Base-by-base conservation (phyloP, 1,284 basidiomycete genomes). In the Xerocomus alliaceus region DNA sequence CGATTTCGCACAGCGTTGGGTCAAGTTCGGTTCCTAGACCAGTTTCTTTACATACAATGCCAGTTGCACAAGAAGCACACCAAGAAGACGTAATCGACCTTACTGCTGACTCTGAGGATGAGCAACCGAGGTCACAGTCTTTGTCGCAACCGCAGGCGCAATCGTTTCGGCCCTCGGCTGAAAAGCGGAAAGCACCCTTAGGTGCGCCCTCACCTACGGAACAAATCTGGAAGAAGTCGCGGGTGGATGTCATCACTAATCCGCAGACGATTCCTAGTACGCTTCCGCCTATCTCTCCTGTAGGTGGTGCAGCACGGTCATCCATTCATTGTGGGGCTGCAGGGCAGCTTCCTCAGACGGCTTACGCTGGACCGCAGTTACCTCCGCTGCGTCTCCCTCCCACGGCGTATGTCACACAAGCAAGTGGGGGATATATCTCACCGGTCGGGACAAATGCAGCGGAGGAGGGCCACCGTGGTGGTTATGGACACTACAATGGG, bases 101-200 rank as follows among this genome's bases (percentile, higher is more conserved):
- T 59, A 94, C 93, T 2, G 77, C 88, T 56, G 90, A 91, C 69
- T 89, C 88, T 24, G 90, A 91, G 56, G 88, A 90, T 24, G 90
- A 90, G 56, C 83, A 85, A 24, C 74, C 66, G 48, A 82, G 84
- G 28, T 72, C 64, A 58, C 70, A 76, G 39, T 69, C 72, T 39
- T 72, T 73, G 20, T 63, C 62, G 22, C 70, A 71, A 52, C 31
- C 44, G 10, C 66, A 61, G 11, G 15, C 66, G 8, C 67, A 76
- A 42, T 66, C 72, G 37, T 66, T 68, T 28, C 71, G 67, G 28
- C 52, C 61, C 29, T 73, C 72, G 32, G 60, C 69, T 15, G 79
- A 81, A 66, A 90, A 91, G 70, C 84, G 89, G 64, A 89, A 87
- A 68, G 85, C 84, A 6, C 72, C 77, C 2, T 77, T 81, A 15